These are phyloP conservation scores for Ophiosphaerella narmari DNA, from an alignment of 2,329 filamentous ascomycete species.

Conservation along the genomic window DNA sequence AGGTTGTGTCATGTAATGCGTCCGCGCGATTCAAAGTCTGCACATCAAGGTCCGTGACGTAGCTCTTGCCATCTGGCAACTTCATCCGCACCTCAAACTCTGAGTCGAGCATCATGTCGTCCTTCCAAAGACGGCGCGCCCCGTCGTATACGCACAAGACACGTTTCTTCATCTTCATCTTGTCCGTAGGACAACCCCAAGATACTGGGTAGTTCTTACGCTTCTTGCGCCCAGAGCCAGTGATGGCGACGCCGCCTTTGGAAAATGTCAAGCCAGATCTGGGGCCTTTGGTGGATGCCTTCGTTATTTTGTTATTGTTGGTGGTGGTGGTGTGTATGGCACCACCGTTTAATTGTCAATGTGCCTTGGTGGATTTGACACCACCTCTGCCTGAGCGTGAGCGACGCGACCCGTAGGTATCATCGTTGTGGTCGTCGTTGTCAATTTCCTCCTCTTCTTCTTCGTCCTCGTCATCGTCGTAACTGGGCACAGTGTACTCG, in stretches of 20 bases:
- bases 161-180: constrained; percentile 99
- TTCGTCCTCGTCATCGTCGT: constrained; percentile 63
- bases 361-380: constrained; percentile 58
- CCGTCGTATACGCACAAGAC: constrained; percentile 94
- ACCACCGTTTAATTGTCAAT: constrained; percentile 54
- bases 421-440: constrained; percentile 57
- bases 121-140: constrained; percentile 84
- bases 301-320: constrained; percentile 5
- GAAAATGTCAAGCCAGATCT: constrained; percentile 73
- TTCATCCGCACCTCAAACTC: constrained; percentile 91
- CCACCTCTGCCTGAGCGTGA: constrained; percentile 54
- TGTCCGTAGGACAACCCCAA: constrained; percentile 89
- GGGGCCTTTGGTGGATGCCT: constrained; percentile 47
- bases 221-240: constrained; percentile 74
- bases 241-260: constrained; percentile 70
- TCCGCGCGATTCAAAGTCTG: constrained; percentile 88
- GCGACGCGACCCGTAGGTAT: constrained; percentile 57
- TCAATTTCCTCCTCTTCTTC: constrained; percentile 62
- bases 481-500: constrained; percentile 49
- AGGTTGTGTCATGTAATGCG: constrained; percentile 76
- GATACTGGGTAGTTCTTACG: constrained; percentile 90
- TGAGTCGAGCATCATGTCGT: constrained; percentile 97
- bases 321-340: constrained; percentile 23
- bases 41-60: constrained; percentile 91
- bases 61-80: constrained; percentile 69